phyloP scores from a whole-genome alignment of 2,329 filamentous ascomycete species.

The Helminthosporium solani region DNA sequence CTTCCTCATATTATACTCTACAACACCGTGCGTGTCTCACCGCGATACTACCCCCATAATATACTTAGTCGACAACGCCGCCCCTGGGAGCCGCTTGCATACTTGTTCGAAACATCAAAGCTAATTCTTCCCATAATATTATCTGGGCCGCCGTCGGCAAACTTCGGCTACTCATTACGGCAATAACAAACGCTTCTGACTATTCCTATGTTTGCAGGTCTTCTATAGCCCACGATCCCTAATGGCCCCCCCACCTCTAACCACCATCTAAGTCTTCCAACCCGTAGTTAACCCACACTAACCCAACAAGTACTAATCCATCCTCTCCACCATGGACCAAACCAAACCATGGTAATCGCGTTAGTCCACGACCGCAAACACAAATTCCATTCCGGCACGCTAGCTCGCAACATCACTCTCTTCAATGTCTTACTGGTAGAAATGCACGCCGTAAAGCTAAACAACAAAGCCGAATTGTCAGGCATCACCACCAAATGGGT shows the following conservation, averaged over 20 bases:
- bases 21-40: no score
- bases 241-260: not conserved
- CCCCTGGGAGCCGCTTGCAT: no score
- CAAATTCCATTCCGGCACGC: constrained; percentile 38
- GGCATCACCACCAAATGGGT: constrained; percentile 35
- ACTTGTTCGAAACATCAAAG: no score
- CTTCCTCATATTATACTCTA: no score
- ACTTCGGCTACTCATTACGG: not conserved
- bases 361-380: constrained; percentile 32
- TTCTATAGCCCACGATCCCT: not conserved
- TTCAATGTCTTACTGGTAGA: constrained; percentile 35
- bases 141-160: no score
- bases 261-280: not conserved
- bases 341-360: constrained; percentile 37
- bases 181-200: not conserved
- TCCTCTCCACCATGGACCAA: constrained; percentile 27
- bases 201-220: not conserved
- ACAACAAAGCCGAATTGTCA: constrained; percentile 21
- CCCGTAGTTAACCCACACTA: not conserved
- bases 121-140: no score
- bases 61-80: no score
- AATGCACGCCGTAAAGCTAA: constrained; percentile 28
- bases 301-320: no score
- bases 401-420: constrained; percentile 34
- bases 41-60: no score